phyloP scores from a whole-genome alignment of 2,329 filamentous ascomycete genomes.

The Penicillium sp. region DNA sequence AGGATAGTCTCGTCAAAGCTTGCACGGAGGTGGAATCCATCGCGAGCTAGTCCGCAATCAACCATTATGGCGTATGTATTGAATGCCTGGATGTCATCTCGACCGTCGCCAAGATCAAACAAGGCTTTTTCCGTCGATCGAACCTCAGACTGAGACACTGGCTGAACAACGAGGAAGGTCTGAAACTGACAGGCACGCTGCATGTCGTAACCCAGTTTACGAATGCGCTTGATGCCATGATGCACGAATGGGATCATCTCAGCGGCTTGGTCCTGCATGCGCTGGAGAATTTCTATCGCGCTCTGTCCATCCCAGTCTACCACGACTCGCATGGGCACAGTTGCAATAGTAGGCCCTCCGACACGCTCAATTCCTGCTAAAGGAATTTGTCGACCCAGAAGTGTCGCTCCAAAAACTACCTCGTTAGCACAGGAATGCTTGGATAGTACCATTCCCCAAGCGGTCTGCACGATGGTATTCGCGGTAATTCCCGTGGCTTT shows the following conservation, averaged over 20 bases:
- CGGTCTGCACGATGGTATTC: background rate
- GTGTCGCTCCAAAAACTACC: background rate
- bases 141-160: background rate
- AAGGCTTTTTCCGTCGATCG: background rate
- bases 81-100: constrained; percentile 1
- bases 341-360: background rate
- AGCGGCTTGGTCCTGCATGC: background rate
- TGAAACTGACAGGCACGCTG: background rate
- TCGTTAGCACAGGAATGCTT: background rate
- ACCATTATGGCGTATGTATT: constrained; percentile 5
- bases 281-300: background rate
- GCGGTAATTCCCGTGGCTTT: background rate
- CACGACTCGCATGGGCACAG: background rate
- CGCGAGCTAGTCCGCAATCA: background rate
- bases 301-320: background rate
- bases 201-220: background rate
- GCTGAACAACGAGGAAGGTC: background rate
- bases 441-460: constrained; percentile 3
- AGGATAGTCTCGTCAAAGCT: background rate
- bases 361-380: background rate
- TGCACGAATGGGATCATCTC: constrained; percentile 21
- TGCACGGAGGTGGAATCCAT: background rate
- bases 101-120: constrained; percentile 1
- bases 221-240: background rate
- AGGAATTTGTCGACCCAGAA: background rate